Evolutionary conservation across 768 basidiomycete genomes (phyloP), one percentile per base, ranked within the genome.

Genomic region (Ramaria sp.): DNA sequence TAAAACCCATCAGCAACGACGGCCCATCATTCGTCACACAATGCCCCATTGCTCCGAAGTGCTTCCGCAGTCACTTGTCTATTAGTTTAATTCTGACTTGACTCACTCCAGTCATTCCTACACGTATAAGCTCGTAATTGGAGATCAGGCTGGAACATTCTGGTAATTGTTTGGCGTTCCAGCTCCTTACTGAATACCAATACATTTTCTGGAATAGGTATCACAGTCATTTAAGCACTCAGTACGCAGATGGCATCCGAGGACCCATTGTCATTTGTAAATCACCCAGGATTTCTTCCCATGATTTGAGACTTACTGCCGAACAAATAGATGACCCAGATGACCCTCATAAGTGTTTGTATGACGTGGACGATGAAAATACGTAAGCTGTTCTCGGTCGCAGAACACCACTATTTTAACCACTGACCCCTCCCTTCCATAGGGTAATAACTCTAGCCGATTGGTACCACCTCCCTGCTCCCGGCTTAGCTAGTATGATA

Each of bases 351-450:
- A 60, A 52, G 1, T 38, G 59, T 8, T 51, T 76, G n/a, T 77
- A 77, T 56, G 75, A 77, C 55, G 65, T 74, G 10, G 75, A 77
- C 54, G 67, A 78, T 60, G 74, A 74, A 75, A 36, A 57, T 57
- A 36, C 15, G 3, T 41, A n/a, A 41, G 16, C 8, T 34, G 2
- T 13, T 8, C 9, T 41, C 39, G 5, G 18, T 22, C 8, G 20
- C 13, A 41, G 10, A n/a, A n/a, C 8, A 34, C 8, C 32, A 34
- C 13, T 15, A 39, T 41, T 41, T n/a, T 41, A n/a, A 41, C 18
- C 8, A 16, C 13, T 6, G n/a, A n/a, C n/a, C n/a, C 16, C 8
- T 8, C 9, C 32, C 32, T 4, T 16, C 18, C 16, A 22, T 41
- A 41, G 39, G 10, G 50, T 77, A 27, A 69, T 77, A 43, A 70